Conservation (phyloP, 1,284 basidiomycete genomes). For the Malassezia psittaci region DNA sequence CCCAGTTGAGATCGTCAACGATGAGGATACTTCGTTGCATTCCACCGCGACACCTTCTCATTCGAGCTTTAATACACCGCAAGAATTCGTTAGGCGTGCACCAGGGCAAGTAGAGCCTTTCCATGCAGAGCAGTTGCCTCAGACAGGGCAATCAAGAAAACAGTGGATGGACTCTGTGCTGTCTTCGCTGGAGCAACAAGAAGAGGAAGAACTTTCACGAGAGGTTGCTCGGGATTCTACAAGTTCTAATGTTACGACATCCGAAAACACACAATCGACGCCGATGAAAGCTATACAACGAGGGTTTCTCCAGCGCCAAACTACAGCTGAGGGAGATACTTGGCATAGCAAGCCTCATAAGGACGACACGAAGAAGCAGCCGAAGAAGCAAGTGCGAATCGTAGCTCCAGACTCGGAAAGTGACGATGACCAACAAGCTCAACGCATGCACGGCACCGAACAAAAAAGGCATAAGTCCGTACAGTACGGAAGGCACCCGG, state of each 20-base stretch:
- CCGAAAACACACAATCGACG: not conserved
- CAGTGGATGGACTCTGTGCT: conserved; percentile 35
- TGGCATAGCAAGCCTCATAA: too few relatives aligned
- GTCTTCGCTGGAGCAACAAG: conserved; percentile 29
- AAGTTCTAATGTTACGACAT: not conserved
- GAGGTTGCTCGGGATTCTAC: not conserved
- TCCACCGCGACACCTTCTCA: too few relatives aligned
- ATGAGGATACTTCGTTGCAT: not conserved
- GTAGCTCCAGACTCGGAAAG: not conserved
- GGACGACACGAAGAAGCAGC: not conserved
- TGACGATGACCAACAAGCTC: conserved; percentile 8
- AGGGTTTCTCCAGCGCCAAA: conserved; percentile 11
- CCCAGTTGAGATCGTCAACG: conserved; percentile 27
- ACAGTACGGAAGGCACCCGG: conserved; percentile 23
- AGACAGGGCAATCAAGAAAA: conserved; percentile 12
- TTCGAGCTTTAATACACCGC: conserved; percentile 14
- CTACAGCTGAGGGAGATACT: too few relatives aligned
- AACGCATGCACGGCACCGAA: not conserved
- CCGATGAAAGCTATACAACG: not conserved
- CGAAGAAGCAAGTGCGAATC: conserved; percentile 14
- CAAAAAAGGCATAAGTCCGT: not conserved
- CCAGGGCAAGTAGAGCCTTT: conserved; percentile 14
- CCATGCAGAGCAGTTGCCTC: not conserved
- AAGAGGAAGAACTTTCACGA: conserved; percentile 14
- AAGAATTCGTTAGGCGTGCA: conserved; percentile 9